Evolutionary conservation across 257 asterid genomes (phyloP).

Genomic region (Nicotiana paniculata): DNA sequence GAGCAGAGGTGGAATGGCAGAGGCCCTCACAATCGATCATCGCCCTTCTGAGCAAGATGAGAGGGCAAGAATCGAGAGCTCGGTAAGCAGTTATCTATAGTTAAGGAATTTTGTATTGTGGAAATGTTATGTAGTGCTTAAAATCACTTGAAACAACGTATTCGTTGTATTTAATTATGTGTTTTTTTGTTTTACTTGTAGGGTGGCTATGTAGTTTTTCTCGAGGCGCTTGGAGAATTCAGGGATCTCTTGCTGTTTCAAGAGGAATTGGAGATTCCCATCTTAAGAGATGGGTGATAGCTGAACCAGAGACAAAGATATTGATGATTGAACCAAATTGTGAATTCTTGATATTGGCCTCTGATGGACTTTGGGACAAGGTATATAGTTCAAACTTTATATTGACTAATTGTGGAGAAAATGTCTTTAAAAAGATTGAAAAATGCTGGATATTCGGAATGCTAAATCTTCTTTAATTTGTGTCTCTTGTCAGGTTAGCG

Average conservation of each 20-base stretch:
- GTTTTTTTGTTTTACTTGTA: slow-evolving; percentile 9
- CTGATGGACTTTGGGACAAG: slow-evolving; percentile 87
- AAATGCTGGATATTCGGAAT: no score
- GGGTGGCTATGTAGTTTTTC: slow-evolving; percentile 78
- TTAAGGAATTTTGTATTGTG: not conserved
- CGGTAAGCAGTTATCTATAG: slow-evolving; percentile 28
- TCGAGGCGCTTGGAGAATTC: slow-evolving; percentile 78
- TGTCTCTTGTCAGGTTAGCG: slow-evolving; percentile 43
- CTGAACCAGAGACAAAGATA: slow-evolving; percentile 52
- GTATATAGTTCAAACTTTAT: slow-evolving; percentile 16
- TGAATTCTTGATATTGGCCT: slow-evolving; percentile 71
- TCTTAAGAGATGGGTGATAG: slow-evolving; percentile 68
- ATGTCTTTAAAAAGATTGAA: no score
- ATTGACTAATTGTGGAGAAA: no score
- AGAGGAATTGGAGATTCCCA: slow-evolving; percentile 72
- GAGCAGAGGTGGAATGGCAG: slow-evolving; percentile 68
- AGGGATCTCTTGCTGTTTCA: slow-evolving; percentile 73
- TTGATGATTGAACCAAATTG: slow-evolving; percentile 38
- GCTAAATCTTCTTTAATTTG: not conserved
- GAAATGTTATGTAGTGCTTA: not conserved
- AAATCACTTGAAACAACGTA: not conserved
- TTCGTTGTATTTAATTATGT: not conserved
- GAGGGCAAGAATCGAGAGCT: slow-evolving; percentile 46
- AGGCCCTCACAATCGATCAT: slow-evolving; percentile 67
- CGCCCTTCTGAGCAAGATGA: slow-evolving; percentile 58